Base-by-base conservation (phyloP, 2,329 filamentous ascomycete genomes). In the Passalora sequoiae region DNA sequence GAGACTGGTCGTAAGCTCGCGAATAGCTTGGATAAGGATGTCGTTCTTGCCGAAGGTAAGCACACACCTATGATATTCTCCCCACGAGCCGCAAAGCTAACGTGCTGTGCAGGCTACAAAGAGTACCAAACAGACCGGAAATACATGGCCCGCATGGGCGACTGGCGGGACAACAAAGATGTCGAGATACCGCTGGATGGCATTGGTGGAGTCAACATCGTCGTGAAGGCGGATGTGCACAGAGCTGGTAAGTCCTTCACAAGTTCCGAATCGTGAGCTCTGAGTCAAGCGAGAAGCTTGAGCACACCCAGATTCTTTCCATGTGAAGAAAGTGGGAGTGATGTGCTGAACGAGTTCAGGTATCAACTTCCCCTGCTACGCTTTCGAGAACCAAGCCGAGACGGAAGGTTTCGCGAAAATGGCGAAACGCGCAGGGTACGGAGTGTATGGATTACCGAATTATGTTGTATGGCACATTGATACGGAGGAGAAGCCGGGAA, bases 401-500 rank as follows among this genome's bases (percentile, higher is more conserved):
- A 98, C 92, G 4, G 92, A 98, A 70, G 92, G 92, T 5, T 98
- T 98, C 62, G 92, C 92, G 27, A 95, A 94, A 67, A 98, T 98
- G 92, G 92, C 92, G 47, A 96, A 94, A 72, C 78, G 89, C 51
- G 92, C 92, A 13, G 92, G 92, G 32, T 97, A 96, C 65, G 77
- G 87, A 60, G 92, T 98, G 19, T 79, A 88, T 56, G 92, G 92
- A 33, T 73, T 98, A 43, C 92, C 91, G 30, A 98, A 98, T 66
- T 98, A 98, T 65, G 83, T 98, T 38, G 91, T 98, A 46, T 98
- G 92, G 92, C 92, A 98, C 65, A 86, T 95, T 60, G 92, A 98
- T 66, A 98, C 92, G 2, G 81, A 89, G 44, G 92, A 98, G 73
- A 95, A 96, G 75, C 78, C 81, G 24, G 88, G 89, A 24, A 97